Evolutionary conservation across 2,329 filamentous ascomycete species (phyloP), one percentile per base, ranked within the genome.

Genomic region (Neopestalotiopsis rosae): DNA sequence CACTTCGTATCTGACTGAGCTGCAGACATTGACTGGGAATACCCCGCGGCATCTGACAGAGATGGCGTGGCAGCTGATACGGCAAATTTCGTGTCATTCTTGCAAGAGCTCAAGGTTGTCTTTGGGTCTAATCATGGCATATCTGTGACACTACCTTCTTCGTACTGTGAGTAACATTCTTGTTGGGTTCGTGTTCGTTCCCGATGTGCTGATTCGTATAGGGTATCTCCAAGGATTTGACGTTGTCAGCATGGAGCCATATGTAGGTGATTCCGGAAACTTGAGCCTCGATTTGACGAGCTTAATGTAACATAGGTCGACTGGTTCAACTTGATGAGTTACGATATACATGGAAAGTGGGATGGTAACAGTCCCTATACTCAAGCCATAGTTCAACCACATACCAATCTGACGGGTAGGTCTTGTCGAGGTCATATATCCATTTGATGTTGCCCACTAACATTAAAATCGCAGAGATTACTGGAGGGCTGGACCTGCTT

Each of bases 321-420:
- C 2, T 61, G 74, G 67, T 42, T 34, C 45, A 57, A 62, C 38
- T 49, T 68, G 5, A 82, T 85, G 77, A 74, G 76, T 0, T 85
- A 85, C 49, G 82, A 85, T 68, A 71, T 80, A 10, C 75, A 85
- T 69, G 83, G 83, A 0, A 66, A 75, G 1, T 84, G 79, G 81
- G 82, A 84, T 69, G n/a, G 66, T 1, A 52, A 72, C 0, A 76
- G 61, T 69, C 78, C 62, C n/a, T 59, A 59, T 32, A 32, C 32
- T 34, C 10, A 32, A 30, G 30, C 30, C 28, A 12, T n/a, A 9
- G 30, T 61, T 10, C 24, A n/a, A n/a, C 2, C 7, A 34, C 83
- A 86, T 67, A 83, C 84, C 0, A 84, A 86, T 70, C 67, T 85
- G 1, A 83, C 82, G 3, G 82, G 86, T 70, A 85, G 17, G 42